Percentiles rank a stretch among this genome's conserved stretches.
Evolutionary conservation across 2,329 filamentous ascomycete genomes (phyloP).

Genomic region (Beauveria medogensis): DNA sequence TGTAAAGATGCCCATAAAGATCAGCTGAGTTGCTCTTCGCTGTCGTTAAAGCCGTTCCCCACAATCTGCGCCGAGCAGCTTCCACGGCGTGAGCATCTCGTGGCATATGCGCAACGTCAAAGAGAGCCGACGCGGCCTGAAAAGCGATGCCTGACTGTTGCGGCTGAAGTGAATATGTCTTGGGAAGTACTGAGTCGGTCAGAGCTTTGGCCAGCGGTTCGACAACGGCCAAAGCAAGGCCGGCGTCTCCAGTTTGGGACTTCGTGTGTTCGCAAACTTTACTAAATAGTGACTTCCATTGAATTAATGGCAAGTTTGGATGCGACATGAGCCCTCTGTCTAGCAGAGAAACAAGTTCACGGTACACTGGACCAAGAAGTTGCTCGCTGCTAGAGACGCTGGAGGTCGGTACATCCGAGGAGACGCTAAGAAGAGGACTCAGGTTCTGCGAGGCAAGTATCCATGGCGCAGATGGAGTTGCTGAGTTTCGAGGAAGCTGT

Average conservation of each 20-base stretch:
- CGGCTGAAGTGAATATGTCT: neutral
- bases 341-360: constrained; percentile 60
- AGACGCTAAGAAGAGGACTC: constrained; percentile 31
- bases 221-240: constrained; percentile 56
- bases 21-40: constrained; percentile 42
- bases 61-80: constrained; percentile 55
- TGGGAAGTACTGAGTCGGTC: constrained; percentile 26
- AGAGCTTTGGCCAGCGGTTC: constrained; percentile 60
- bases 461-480: constrained; percentile 44
- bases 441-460: constrained; percentile 40
- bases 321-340: constrained; percentile 48
- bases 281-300: constrained; percentile 50
- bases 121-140: constrained; percentile 31
- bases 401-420: constrained; percentile 15
- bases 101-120: constrained; percentile 44
- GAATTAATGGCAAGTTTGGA: constrained; percentile 36
- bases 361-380: constrained; percentile 59
- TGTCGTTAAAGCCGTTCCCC: constrained; percentile 33
- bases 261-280: constrained; percentile 48
- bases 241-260: constrained; percentile 58
- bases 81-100: constrained; percentile 57
- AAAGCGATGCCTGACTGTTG: neutral
- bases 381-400: constrained; percentile 25
- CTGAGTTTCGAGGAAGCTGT: constrained; percentile 35
- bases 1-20: constrained; percentile 60